A percentile compares a stretch with the other conserved stretches of the same genome.
These are phyloP conservation scores for Blastocystis sp. DNA, from an alignment of 352 stramenopile species.

Conservation along the genomic window DNA sequence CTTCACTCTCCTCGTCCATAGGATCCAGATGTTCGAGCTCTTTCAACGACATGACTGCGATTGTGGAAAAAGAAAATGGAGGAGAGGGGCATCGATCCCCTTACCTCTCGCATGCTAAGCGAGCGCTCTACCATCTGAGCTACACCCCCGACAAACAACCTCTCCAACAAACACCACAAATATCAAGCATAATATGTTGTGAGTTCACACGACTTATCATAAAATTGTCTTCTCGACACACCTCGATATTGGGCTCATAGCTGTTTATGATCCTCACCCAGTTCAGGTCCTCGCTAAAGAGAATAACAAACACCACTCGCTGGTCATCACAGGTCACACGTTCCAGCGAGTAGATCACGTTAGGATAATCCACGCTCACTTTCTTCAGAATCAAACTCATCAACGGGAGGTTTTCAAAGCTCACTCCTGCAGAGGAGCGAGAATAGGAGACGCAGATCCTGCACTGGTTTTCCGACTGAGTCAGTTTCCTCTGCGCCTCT, in stretches of 20 bases:
- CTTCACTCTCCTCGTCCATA: slow-evolving; percentile 24
- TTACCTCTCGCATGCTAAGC: slow-evolving; percentile 63
- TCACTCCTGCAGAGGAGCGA: slow-evolving; percentile 14
- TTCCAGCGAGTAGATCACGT: slow-evolving; percentile 39
- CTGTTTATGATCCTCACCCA: slow-evolving; percentile 54
- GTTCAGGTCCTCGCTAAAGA: slow-evolving; percentile 45
- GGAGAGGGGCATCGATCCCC: slow-evolving; percentile 61
- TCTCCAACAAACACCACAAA: neutral
- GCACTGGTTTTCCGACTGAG: neutral
- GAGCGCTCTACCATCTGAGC: slow-evolving; percentile 62
- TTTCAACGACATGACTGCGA: slow-evolving; percentile 2
- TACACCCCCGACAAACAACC: slow-evolving; percentile 5
- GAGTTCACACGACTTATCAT: slow-evolving; percentile 20
- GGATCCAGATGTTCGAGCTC: neutral
- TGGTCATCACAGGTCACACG: slow-evolving; percentile 14
- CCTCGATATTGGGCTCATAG: slow-evolving; percentile 53
- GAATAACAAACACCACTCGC: neutral
- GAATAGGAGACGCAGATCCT: slow-evolving; percentile 49
- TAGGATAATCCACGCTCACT: slow-evolving; percentile 18
- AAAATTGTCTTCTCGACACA: slow-evolving; percentile 40
- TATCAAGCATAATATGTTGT: slow-evolving; percentile 4
- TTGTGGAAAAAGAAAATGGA: slow-evolving; percentile 24
- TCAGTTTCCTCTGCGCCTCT: neutral
- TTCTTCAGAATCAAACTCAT: slow-evolving; percentile 54
- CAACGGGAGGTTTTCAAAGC: slow-evolving; percentile 50